phyloP scores from a whole-genome alignment of 2,329 filamentous ascomycete species.

The Chaetomium sp. region DNA sequence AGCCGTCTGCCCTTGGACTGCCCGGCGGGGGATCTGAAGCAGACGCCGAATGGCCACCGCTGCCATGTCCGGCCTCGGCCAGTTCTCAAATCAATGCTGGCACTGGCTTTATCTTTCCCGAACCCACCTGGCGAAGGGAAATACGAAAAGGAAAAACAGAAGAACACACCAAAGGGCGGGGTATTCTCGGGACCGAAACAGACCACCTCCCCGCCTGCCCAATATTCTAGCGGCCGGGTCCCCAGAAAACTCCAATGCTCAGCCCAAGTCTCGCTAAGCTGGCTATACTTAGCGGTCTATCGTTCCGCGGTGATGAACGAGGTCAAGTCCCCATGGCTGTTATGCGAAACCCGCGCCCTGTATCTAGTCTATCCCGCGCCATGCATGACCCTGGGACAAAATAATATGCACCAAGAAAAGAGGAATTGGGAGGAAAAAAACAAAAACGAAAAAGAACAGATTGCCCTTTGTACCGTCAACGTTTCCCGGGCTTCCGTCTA shows the following conservation, averaged over 20 bases:
- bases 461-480: constrained; percentile 12
- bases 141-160: not conserved
- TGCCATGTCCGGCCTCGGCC: not conserved
- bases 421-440: not conserved
- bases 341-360: not conserved
- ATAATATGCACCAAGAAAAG: not conserved
- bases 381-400: not conserved
- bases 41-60: not conserved
- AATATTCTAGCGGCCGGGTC: not conserved
- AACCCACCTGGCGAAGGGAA: not conserved
- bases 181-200: not conserved
- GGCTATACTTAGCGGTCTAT: not conserved
- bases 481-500: constrained; percentile 41
- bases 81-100: not conserved
- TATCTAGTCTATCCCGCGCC: constrained; percentile 3
- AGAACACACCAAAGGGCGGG: not conserved
- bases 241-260: not conserved
- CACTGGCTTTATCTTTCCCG: not conserved
- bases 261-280: not conserved
- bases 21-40: not conserved
- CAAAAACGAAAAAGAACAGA: not conserved
- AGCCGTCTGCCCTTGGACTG: too few relatives aligned
- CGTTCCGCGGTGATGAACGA: not conserved
- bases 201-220: not conserved
- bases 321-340: not conserved